These are phyloP conservation scores for Penicillium sp. DNA, from an alignment of 2,329 filamentous ascomycete species.

Conservation along the genomic window DNA sequence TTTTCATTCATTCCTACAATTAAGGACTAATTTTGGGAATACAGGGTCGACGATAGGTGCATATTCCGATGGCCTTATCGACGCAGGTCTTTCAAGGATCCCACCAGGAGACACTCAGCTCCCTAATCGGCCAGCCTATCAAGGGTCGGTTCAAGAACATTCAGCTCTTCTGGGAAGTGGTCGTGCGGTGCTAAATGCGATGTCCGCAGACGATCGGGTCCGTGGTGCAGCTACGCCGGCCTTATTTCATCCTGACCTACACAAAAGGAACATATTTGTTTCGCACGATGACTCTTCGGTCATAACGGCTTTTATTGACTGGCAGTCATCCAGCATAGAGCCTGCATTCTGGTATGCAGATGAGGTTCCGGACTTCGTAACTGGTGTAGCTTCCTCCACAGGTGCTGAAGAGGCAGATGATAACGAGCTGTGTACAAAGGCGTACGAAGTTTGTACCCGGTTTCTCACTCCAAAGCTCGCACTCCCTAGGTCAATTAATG, in stretches of 20 bases:
- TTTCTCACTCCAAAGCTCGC: conserved; percentile 34
- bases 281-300: conserved; percentile 25
- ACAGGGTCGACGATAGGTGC: conserved; percentile 37
- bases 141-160: conserved; percentile 3
- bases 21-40: conserved; percentile 12
- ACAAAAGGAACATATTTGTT: conserved; percentile 32
- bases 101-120: conserved; percentile 22
- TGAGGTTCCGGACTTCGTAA: not conserved
- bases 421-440: conserved; percentile 32
- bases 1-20: conserved; percentile 1
- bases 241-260: conserved; percentile 28
- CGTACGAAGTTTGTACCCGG: conserved; percentile 36
- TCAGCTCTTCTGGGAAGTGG: conserved; percentile 1
- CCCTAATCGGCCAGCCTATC: not conserved
- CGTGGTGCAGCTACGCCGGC: conserved; percentile 8
- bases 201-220: conserved; percentile 4
- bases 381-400: conserved; percentile 4
- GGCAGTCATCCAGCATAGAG: conserved; percentile 30
- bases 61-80: conserved; percentile 42
- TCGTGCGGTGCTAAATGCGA: conserved; percentile 1
- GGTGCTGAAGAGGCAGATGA: not conserved
- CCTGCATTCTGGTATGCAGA: conserved; percentile 29
- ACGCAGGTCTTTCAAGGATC: conserved; percentile 41
- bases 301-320: conserved; percentile 35
- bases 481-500: conserved; percentile 35